Percentiles rank a stretch among this genome's conserved stretches.
Conservation (phyloP, 352 stramenopile species). For the Phytophthora litchii region DNA sequence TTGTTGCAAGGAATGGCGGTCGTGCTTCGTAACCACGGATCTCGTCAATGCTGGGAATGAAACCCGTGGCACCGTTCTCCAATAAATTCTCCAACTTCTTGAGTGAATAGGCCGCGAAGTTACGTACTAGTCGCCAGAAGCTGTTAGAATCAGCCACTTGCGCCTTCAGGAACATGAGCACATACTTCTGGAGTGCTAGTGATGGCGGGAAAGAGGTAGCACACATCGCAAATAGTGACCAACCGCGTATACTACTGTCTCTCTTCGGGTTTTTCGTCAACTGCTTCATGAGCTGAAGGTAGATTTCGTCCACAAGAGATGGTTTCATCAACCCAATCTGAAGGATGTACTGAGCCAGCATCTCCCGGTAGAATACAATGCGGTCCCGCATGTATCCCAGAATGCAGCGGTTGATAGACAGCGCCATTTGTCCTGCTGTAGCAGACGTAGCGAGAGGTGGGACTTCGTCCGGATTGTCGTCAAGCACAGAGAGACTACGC, state of each 20-base stretch:
- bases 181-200: slow-evolving; percentile 87
- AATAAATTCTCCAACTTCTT: slow-evolving; percentile 93
- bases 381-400: slow-evolving; percentile 96
- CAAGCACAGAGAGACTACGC: slow-evolving; percentile 65
- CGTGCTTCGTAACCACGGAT: slow-evolving; percentile 93
- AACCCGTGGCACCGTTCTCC: slow-evolving; percentile 88
- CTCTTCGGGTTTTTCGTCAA: slow-evolving; percentile 92
- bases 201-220: slow-evolving; percentile 91
- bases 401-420: slow-evolving; percentile 93
- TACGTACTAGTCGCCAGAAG: slow-evolving; percentile 80
- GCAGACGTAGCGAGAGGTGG: slow-evolving; percentile 28
- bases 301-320: slow-evolving; percentile 94
- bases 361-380: slow-evolving; percentile 93
- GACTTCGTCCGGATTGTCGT: slow-evolving; percentile 43
- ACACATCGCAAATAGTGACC: slow-evolving; percentile 94
- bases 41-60: slow-evolving; percentile 93
- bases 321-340: slow-evolving; percentile 89
- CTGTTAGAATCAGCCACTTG: slow-evolving; percentile 76
- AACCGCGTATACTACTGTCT: slow-evolving; percentile 91
- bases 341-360: slow-evolving; percentile 93
- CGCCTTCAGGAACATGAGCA: slow-evolving; percentile 91
- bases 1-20: slow-evolving; percentile 92
- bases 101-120: slow-evolving; percentile 92
- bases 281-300: slow-evolving; percentile 94
- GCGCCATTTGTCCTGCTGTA: slow-evolving; percentile 50